These are phyloP conservation scores for Babesia microti DNA, from an alignment of 169 alveolate species.

Conservation along the genomic window DNA sequence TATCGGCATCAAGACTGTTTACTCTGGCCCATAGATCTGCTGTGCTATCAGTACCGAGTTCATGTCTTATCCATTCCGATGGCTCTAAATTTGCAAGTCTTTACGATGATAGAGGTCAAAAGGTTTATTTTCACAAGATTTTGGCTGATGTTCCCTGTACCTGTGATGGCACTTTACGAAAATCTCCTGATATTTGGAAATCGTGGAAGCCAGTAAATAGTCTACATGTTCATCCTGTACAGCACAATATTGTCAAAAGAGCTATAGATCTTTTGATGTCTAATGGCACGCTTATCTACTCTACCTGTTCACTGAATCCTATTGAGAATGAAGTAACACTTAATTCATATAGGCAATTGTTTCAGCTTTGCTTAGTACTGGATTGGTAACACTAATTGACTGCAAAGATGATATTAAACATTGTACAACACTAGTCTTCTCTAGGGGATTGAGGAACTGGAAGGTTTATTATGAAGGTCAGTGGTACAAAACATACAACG, in stretches of 20 bases:
- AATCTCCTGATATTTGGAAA: slow-evolving; percentile 82
- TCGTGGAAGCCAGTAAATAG: slow-evolving; percentile 89
- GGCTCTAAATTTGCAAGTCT: slow-evolving; percentile 34
- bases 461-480: slow-evolving; percentile 43
- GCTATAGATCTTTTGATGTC: slow-evolving; percentile 64
- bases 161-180: slow-evolving; percentile 94
- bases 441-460: slow-evolving; percentile 61
- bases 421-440: slow-evolving; percentile 45
- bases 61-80: slow-evolving; percentile 32
- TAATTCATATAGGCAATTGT: slow-evolving; percentile 68
- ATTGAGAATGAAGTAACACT: slow-evolving; percentile 88
- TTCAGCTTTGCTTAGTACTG: slow-evolving; percentile 52
- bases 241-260: slow-evolving; percentile 76
- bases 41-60: slow-evolving; percentile 17
- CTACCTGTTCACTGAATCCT: slow-evolving; percentile 94
- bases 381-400: slow-evolving; percentile 60
- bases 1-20: slow-evolving; percentile 27
- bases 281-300: slow-evolving; percentile 72
- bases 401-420: slow-evolving; percentile 60
- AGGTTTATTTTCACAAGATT: slow-evolving; percentile 19
- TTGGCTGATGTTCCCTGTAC: slow-evolving; percentile 94
- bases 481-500: slow-evolving; percentile 33
- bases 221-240: slow-evolving; percentile 74
- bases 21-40: slow-evolving; percentile 31
- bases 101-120: slow-evolving; percentile 11